Base-by-base conservation (phyloP, 1,284 basidiomycete species). In the Rhodotorula sp. region DNA sequence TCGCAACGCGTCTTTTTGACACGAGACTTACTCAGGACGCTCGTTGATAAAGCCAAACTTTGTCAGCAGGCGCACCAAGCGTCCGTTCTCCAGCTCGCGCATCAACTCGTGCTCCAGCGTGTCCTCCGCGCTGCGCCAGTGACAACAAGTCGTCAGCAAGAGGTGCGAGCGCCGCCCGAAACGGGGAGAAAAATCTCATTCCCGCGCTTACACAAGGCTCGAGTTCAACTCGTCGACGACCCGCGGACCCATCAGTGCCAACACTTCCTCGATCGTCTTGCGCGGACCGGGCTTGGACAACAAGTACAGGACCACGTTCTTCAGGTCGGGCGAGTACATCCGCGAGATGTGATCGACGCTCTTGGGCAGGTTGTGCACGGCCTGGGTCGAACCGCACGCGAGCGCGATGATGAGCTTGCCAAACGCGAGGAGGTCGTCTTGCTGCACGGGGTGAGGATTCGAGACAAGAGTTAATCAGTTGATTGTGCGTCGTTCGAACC, bases 1-100 rank as follows among this genome's bases (percentile, higher is more conserved):
- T 43, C 5, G 5, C 14, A n/a, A 54, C 26, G 10, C 3, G 54
- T 28, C 19, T 3, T 18, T 34, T 28, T 12, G 31, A 58, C 34
- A 34, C 34, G 34, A 63, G 1, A 85, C 90, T 73, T 78, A 95
- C 91, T 98, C 95, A 16, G 95, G 95, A 23, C 97, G 87, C 80
- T 99, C 97, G 81, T 98, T 97, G 83, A 99, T 97, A 81, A 98
- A 98, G 1, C 93, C 92, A 78, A 99, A 90, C 83, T 99, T 99
- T 83, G 89, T 90, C 73, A 99, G 83, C 67, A 99, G 82, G 59
- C 97, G 86, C 38, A 97, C 90, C n/a, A 99, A 84, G 49, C 97
- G 86, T 1, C 91, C 94, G 79, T 99, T 98, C 84, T 99, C 97
- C n/a, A 99, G 85, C 81, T 99, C 95, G 64, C 89, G 87, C 81